Evolutionary conservation across 139 green algal species (phyloP), one percentile per base, ranked within the genome.

Genomic region (Picochlorum sp.): DNA sequence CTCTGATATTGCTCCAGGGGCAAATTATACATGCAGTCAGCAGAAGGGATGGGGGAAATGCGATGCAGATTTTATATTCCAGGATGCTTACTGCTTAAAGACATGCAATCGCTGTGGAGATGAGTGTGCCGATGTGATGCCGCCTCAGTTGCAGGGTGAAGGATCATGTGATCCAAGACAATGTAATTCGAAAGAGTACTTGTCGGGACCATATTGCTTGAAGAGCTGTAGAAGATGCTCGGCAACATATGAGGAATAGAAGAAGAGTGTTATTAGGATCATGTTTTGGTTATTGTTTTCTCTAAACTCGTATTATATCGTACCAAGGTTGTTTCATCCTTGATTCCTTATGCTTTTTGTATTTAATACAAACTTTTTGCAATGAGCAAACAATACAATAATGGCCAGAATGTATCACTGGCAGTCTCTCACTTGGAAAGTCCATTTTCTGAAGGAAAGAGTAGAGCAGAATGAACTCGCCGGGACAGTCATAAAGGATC

Each of bases 71-170:
- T 68, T 64, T 47, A 65, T 73, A 16, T 64, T 39, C 37, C 12
- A 44, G 18, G 59, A 37, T 26, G 51, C 37, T 12, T 73, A 40
- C 39, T 73, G 66, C 41, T 43, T 73, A 20, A 36, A 26, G 7
- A 37, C 57, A 8, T 73, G 66, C 41, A n/a, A 30, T 22, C 59
- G 66, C 31, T 73, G 66, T n/a, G 66, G 66, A 3, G 39, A 57
- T 68, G 54, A n/a, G 1, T 50, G 31, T 25, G 20, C 2, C 22
- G 55, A 61, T 2, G 6, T 33, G 10, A 14, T 25, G 5, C 55
- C 55, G 1, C 31, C 55, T 50, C n/a, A n/a, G n/a, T n/a, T n/a
- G n/a, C n/a, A n/a, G n/a, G 31, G 14, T 37, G 55, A 5, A 3
- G 22, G 30, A 43, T 24, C 55, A 47, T 61, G 55, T 35, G 9